Percentiles rank a stretch among this genome's conserved stretches.
phyloP scores from a whole-genome alignment of 305 asterid species.

The Solanum hybrid region DNA sequence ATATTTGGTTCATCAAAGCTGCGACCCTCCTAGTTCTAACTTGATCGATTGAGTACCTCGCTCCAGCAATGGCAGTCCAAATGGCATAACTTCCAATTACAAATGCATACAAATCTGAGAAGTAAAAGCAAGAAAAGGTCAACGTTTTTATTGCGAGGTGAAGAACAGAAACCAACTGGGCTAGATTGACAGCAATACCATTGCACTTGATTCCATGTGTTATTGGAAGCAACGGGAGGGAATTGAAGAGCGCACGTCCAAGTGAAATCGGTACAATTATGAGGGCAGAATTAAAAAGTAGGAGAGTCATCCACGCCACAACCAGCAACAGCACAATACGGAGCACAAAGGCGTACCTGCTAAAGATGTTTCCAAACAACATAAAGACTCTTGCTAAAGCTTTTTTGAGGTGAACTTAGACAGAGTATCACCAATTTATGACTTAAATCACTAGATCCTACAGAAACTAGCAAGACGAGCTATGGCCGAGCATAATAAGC shows the following conservation, averaged over 20 bases:
- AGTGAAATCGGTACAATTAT: slow-evolving; percentile 84
- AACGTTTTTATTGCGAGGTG: background rate
- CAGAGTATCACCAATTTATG: background rate
- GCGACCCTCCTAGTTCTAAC: slow-evolving; percentile 60
- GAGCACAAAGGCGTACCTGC: slow-evolving; percentile 86
- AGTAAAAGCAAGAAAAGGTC: background rate
- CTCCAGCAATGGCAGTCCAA: slow-evolving; percentile 92
- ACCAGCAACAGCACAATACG: slow-evolving; percentile 72
- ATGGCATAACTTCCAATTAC: slow-evolving; percentile 92
- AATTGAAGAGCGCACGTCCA: slow-evolving; percentile 73
- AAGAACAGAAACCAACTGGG: background rate
- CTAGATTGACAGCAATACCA: slow-evolving; percentile 31
- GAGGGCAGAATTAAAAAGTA: slow-evolving; percentile 70
- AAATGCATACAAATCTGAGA: slow-evolving; percentile 77
- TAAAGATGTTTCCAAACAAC: slow-evolving; percentile 27
- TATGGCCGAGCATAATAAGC: background rate
- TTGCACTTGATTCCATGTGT: slow-evolving; percentile 96
- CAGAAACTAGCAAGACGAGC: background rate
- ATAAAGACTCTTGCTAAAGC: slow-evolving; percentile 11
- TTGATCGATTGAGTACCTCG: slow-evolving; percentile 66
- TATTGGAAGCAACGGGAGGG: slow-evolving; percentile 80
- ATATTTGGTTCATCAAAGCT: slow-evolving; percentile 52
- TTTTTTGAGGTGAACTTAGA: background rate
- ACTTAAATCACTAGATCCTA: background rate
- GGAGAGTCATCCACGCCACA: slow-evolving; percentile 97